Percentiles rank a stretch among this genome's conserved stretches.
Evolutionary conservation across 176 grass and related monocot species (phyloP).

Genomic region (Juncus inflexus): DNA sequence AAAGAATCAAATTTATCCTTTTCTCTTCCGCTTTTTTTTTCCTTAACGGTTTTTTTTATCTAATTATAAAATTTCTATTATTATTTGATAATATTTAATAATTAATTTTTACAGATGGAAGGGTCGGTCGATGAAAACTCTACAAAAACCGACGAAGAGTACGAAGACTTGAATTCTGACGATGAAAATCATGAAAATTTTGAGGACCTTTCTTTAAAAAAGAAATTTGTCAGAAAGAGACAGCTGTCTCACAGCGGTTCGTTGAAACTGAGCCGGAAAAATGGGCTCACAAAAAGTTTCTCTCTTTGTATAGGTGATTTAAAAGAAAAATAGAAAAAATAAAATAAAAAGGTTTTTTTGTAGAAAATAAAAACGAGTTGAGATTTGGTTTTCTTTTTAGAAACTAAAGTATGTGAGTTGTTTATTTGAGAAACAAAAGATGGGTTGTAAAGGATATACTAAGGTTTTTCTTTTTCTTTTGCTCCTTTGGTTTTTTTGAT

Average conservation of each 20-base stretch:
- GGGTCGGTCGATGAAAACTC: slow-evolving; percentile 81
- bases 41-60: too few relatives aligned
- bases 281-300: slow-evolving; percentile 24
- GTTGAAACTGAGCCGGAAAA: slow-evolving; percentile 19
- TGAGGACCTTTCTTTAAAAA: slow-evolving; percentile 20
- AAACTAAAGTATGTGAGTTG: too few relatives aligned
- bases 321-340: too few relatives aligned
- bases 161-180: slow-evolving; percentile 71
- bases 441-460: too few relatives aligned
- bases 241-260: slow-evolving; percentile 63
- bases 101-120: slow-evolving; percentile 55
- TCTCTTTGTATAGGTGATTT: slow-evolving; percentile 7
- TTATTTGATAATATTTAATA: too few relatives aligned
- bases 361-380: too few relatives aligned
- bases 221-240: slow-evolving; percentile 30
- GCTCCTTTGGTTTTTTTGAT: not conserved
- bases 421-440: too few relatives aligned
- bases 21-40: too few relatives aligned
- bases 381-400: too few relatives aligned
- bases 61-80: too few relatives aligned
- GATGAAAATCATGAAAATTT: slow-evolving; percentile 52
- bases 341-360: too few relatives aligned
- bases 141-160: slow-evolving; percentile 85
- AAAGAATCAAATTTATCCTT: too few relatives aligned
- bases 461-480: slow-evolving; percentile 6